Conservation (phyloP, 257 asterid species). For the Solanum sitiens region DNA sequence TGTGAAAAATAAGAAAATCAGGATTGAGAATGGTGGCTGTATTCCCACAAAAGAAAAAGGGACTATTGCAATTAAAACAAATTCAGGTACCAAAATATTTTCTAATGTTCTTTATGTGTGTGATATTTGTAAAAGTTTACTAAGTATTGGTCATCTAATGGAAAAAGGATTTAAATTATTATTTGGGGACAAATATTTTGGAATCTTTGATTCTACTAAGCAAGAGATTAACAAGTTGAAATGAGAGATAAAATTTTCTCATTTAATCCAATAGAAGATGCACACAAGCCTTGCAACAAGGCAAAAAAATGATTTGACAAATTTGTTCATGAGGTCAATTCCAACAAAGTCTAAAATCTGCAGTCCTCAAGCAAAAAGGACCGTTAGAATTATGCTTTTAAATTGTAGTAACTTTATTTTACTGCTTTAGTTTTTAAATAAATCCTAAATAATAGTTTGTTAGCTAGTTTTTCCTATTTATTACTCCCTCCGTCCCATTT, state of each 20-base stretch:
- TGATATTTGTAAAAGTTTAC: too few species aligned
- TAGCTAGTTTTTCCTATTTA: neutral
- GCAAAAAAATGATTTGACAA: neutral
- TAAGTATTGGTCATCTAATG: neutral
- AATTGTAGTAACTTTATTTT: neutral
- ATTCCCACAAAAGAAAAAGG: neutral
- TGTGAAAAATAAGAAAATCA: neutral
- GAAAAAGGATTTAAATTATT: neutral
- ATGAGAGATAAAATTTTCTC: neutral
- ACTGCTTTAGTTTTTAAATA: neutral
- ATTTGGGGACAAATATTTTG: neutral
- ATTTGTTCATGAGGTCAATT: neutral
- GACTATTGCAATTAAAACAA: neutral
- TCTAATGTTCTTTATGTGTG: neutral
- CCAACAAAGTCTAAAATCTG: neutral
- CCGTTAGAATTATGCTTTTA: neutral
- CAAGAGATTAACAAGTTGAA: neutral
- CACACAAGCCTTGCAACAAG: neutral
- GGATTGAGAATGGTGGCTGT: neutral
- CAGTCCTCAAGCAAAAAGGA: neutral
- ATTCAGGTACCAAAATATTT: neutral
- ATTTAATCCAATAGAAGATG: neutral
- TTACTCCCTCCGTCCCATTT: too few species aligned
- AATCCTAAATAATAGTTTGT: neutral
- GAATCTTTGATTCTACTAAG: neutral